Evolutionary conservation across 768 basidiomycete species (phyloP), one percentile per base, ranked within the genome.

Genomic region (Lanmaoa rubissima): DNA sequence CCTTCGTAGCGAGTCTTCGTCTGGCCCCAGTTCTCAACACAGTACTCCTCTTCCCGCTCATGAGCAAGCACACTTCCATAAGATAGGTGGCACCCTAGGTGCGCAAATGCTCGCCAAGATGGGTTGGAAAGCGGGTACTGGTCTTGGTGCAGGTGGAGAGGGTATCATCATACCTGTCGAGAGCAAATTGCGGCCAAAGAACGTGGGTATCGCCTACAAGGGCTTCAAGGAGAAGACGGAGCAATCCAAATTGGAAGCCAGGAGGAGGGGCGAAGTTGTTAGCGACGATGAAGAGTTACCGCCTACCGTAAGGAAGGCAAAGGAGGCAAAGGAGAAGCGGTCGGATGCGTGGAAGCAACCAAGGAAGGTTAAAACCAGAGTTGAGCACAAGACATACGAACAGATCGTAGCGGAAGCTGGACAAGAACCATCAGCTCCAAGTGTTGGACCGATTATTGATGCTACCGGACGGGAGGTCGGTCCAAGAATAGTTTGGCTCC

Each of bases 331-430:
- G 63, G 78, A 78, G 52, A 84, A 87, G 64, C 76, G 84, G 66
- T 81, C 89, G 16, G 88, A 94, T 58, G 81, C 81, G 5, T 97
- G 94, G 95, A 94, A 89, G 75, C 83, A 83, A 58, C 84, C 90
- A 8, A 90, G 84, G 79, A 94, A 89, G 70, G 79, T 85, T 53
- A 97, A 92, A 74, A 85, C 82, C 21, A 92, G 85, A 73, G 76
- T 94, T 35, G 87, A 93, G 68, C 94, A 98, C 76, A 97, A 96
- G 79, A 94, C 94, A 0, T 99, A 98, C 68, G 97, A 99, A 72
- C 85, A 99, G 73, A 92, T 98, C 52, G 70, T 99, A 50, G 88
- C 91, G 3, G 94, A 96, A 68, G 87, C 92, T 24, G 92, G 88
- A 0, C 79, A 85, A 58, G 83, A 86, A 36, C 71, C 75, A 0